Percentiles rank a stretch among this genome's conserved stretches.
phyloP scores from a whole-genome alignment of 2,329 filamentous ascomycete species.

The Fusarium siculi region DNA sequence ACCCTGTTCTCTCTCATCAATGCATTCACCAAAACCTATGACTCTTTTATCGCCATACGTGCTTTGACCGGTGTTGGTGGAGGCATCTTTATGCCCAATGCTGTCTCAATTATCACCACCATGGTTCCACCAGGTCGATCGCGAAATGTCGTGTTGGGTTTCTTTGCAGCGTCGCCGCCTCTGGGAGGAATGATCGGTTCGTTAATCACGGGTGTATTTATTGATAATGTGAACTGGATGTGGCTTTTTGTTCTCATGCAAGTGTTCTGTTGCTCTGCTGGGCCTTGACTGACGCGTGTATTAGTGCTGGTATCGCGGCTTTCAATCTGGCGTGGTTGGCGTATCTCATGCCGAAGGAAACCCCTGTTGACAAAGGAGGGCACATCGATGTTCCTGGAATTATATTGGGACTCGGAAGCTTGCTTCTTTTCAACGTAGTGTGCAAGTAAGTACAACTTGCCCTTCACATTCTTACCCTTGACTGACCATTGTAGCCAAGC shows the following conservation, averaged over 20 bases:
- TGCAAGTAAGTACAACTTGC: constrained; percentile 55
- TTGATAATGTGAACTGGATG: not conserved
- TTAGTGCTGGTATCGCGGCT: constrained; percentile 7
- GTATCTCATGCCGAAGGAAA: constrained; percentile 28
- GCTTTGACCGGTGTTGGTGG: constrained; percentile 61
- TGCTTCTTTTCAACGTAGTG: constrained; percentile 61
- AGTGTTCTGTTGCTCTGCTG: accelerated
- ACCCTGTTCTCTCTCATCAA: constrained; percentile 56
- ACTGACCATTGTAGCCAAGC: constrained; percentile 46
- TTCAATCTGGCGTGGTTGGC: constrained; percentile 4
- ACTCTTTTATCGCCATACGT: constrained; percentile 55
- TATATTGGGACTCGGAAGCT: constrained; percentile 49
- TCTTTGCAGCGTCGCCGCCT: constrained; percentile 46
- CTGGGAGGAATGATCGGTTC: constrained; percentile 48
- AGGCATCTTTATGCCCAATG: constrained; percentile 63
- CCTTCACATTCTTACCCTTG: accelerated
- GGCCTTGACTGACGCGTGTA: accelerated
- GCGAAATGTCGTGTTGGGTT: constrained; percentile 29
- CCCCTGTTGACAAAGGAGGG: constrained; percentile 39
- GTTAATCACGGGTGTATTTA: not conserved
- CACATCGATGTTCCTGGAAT: constrained; percentile 37
- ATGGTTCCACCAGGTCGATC: constrained; percentile 58
- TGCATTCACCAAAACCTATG: constrained; percentile 55
- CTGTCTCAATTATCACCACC: constrained; percentile 60
- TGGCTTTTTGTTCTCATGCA: constrained; percentile 21